Percentiles rank a stretch among this genome's conserved stretches.
phyloP scores from a whole-genome alignment of 2,329 filamentous ascomycete species.

The Biscogniauxia mediterranea region DNA sequence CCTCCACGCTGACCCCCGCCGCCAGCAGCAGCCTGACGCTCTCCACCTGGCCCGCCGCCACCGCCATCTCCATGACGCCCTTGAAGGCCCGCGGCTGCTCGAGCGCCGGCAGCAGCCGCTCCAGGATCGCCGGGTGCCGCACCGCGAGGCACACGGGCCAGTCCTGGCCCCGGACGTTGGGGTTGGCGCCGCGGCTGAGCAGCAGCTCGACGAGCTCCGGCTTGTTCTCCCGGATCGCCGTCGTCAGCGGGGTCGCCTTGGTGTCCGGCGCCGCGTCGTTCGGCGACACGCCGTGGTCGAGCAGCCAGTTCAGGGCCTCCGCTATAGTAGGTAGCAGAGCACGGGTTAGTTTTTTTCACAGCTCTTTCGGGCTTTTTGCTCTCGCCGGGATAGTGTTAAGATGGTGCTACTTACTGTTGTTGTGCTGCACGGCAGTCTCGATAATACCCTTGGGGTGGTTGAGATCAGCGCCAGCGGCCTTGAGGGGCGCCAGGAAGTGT shows the following conservation, averaged over 20 bases:
- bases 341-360: slow-evolving; percentile 4
- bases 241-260: slow-evolving; percentile 62
- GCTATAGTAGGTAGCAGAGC: slow-evolving; percentile 25
- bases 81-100: slow-evolving; percentile 61
- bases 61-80: slow-evolving; percentile 66
- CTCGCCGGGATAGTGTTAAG: no score
- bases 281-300: slow-evolving; percentile 58
- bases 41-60: slow-evolving; percentile 64
- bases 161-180: slow-evolving; percentile 62
- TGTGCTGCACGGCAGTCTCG: slow-evolving; percentile 61
- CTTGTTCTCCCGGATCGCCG: slow-evolving; percentile 61
- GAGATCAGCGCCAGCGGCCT: slow-evolving; percentile 60
- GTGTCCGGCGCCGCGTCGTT: slow-evolving; percentile 56
- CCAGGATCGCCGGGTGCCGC: slow-evolving; percentile 57
- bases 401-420: slow-evolving; percentile 42
- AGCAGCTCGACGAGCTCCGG: slow-evolving; percentile 49
- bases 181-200: slow-evolving; percentile 48
- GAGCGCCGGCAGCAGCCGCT: slow-evolving; percentile 56
- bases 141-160: slow-evolving; percentile 73
- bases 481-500: slow-evolving; percentile 57
- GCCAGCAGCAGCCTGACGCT: slow-evolving; percentile 63
- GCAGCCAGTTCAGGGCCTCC: slow-evolving; percentile 58
- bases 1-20: slow-evolving; percentile 66
- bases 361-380: background rate
- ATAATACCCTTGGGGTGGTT: slow-evolving; percentile 62